Base-by-base conservation (phyloP, 129 eudicot species). In the Dittrichia graveolens region DNA sequence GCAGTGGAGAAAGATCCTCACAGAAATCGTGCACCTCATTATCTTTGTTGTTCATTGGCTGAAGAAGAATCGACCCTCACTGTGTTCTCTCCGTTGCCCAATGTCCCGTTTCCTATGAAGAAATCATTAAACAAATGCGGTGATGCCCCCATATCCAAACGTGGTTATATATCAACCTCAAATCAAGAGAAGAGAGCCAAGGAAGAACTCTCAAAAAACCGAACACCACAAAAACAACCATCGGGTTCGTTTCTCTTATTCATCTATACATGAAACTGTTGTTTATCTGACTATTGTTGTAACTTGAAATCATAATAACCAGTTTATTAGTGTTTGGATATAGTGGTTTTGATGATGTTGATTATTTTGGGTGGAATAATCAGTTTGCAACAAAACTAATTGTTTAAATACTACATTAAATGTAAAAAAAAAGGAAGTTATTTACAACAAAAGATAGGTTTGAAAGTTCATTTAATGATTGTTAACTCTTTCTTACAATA, bases 11-110 rank as follows among this genome's bases (percentile, higher is more conserved):
- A 64, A 59, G 95, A 89, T 52, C 83, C 84, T 44, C 44, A 46
- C 31, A 80, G 98, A 62, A 84, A 83, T 68, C 92, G 92, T 5
- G 83, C 75, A 11, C 84, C 86, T 5, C 96, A 87, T 81, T 84
- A 78, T 78, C 98, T 93, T 7, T 89, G 90, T 66, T 96, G 95
- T 15, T 86, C 92, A 12, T 9, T 89, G 35, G 49, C 66, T 15
- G 83, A 73, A 76, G 91, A 93, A 71, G 87, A 77, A 71, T 72
- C 87, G 8, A 50, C 59, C 31, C 77, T 93, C 35, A 78, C 80
- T 19, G 61, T 93, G 16, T 55, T 67, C 34, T 80, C 82, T 31
- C 89, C 91, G 4, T 59, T 65, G 60, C 80, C 85, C 8, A 47
- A 83, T 41, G 44, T 54, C 67, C 87, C 91, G 1, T 77, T 83